Evolutionary conservation across 306 rosid genomes (phyloP).

Genomic region (Lotus japonicus): DNA sequence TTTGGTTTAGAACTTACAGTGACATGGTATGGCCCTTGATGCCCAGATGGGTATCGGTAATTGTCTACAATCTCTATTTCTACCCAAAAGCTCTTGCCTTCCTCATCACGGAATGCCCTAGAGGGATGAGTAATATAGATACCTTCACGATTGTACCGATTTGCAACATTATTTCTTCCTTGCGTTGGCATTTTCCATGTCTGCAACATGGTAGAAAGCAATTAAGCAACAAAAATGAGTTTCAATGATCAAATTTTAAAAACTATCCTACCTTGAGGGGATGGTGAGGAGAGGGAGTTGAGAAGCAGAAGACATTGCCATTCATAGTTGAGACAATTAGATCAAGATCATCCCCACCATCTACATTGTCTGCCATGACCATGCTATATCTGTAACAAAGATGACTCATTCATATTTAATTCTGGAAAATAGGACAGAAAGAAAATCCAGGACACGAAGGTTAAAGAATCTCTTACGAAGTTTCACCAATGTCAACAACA

Average conservation of each 20-base stretch:
- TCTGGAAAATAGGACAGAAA: conserved; percentile 10
- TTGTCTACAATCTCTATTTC: conserved; percentile 80
- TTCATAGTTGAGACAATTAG: conserved; percentile 93
- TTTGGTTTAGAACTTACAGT: conserved; percentile 44
- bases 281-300: conserved; percentile 85
- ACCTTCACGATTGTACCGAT: conserved; percentile 72
- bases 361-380: conserved; percentile 98
- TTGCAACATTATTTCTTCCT: conserved; percentile 81
- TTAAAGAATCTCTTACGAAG: conserved; percentile 66
- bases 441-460: not conserved
- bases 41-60: conserved; percentile 82
- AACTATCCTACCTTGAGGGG: conserved; percentile 73
- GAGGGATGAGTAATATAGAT: conserved; percentile 73
- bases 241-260: conserved; percentile 14
- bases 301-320: conserved; percentile 95
- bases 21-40: conserved; percentile 87
- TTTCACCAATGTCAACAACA: conserved; percentile 98
- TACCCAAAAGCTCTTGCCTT: conserved; percentile 91
- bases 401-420: not conserved
- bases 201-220: conserved; percentile 36
- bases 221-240: conserved; percentile 5
- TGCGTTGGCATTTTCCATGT: conserved; percentile 75
- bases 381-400: conserved; percentile 81
- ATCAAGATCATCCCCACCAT: conserved; percentile 99
- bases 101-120: conserved; percentile 94